Evolutionary conservation across 2,329 filamentous ascomycete species (phyloP), one percentile per base, ranked within the genome.

Genomic region (Samsoniella hepiali): DNA sequence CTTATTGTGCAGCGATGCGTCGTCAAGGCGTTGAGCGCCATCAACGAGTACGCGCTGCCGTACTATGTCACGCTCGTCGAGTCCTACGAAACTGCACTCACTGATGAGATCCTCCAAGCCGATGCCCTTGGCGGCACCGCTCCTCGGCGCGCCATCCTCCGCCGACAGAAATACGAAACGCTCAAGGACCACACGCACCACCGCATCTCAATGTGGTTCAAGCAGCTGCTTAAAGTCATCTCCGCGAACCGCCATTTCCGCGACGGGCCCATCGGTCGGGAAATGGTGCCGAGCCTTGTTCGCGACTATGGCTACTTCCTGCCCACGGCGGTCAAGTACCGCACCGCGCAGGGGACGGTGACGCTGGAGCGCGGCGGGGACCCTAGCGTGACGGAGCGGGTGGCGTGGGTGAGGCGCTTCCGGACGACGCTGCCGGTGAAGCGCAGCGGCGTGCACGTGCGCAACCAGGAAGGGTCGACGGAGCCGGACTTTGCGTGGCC

Each of bases 11-110:
- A 68, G 58, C 68, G 69, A 15, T 65, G 61, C 29, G 65, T 74
- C 29, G 69, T 67, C 36, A 70, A 64, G 38, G 76, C 79, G 5
- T 66, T 79, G 47, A 66, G 69, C 10, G 70, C 76, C 53, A 77
- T 83, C 62, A 72, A 76, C 27, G 69, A 73, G 44, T 73, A 78
- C 66, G 73, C 77, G 65, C 71, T 80, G 17, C 80, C 80, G 1
- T 72, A 79, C 67, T 73, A 76, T 65, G 64, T 68, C 34, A 40
- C 22, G 51, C 62, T 73, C 36, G 65, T 70, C 42, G 44, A 64
- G 5, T 67, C 71, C 31, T 70, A 75, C 64, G 65, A 70, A 29
- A 58, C 66, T 9, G 70, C 72, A 27, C 51, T 76, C 29, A 62
- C 72, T 17, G 71, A 77, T 53, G 76, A 78, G 47, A 65, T 76